phyloP scores from a whole-genome alignment of 2,329 filamentous ascomycete species.

The Aspergillus sp. region DNA sequence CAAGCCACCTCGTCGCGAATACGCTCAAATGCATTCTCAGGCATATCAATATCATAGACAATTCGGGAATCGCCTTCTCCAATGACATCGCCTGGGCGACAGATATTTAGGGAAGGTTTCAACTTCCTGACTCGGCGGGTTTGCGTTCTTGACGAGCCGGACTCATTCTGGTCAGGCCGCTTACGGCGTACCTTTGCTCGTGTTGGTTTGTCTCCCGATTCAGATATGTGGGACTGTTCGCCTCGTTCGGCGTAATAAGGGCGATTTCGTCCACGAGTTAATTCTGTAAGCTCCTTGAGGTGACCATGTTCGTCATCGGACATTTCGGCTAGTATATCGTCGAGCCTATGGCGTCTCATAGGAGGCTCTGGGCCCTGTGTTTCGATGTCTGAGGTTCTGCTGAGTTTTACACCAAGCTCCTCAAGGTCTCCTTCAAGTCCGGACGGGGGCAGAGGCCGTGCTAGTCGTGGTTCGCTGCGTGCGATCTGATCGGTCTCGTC shows the following conservation, averaged over 20 bases:
- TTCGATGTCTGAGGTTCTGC: slow-evolving; percentile 9
- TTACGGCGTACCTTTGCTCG: slow-evolving; percentile 28
- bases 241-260: slow-evolving; percentile 13
- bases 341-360: slow-evolving; percentile 11
- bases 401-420: slow-evolving; percentile 30
- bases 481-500: slow-evolving; percentile 42
- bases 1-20: slow-evolving; percentile 76
- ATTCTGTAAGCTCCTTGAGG: slow-evolving; percentile 19
- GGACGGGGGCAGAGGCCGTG: slow-evolving; percentile 21
- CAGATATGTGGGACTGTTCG: neutral
- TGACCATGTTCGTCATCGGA: slow-evolving; percentile 18
- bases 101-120: slow-evolving; percentile 23
- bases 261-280: slow-evolving; percentile 16
- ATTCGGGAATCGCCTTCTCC: slow-evolving; percentile 81
- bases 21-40: slow-evolving; percentile 62
- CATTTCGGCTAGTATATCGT: slow-evolving; percentile 13
- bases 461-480: slow-evolving; percentile 13
- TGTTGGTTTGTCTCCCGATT: slow-evolving; percentile 17
- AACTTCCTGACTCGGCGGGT: slow-evolving; percentile 22
- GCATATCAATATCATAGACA: slow-evolving; percentile 67
- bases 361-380: slow-evolving; percentile 12
- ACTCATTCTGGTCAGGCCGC: slow-evolving; percentile 21
- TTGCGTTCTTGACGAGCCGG: slow-evolving; percentile 10
- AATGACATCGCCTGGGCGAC: slow-evolving; percentile 56
- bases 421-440: slow-evolving; percentile 39